phyloP scores from a whole-genome alignment of 345 rosid species.

The Raphanus raphanistrum region DNA sequence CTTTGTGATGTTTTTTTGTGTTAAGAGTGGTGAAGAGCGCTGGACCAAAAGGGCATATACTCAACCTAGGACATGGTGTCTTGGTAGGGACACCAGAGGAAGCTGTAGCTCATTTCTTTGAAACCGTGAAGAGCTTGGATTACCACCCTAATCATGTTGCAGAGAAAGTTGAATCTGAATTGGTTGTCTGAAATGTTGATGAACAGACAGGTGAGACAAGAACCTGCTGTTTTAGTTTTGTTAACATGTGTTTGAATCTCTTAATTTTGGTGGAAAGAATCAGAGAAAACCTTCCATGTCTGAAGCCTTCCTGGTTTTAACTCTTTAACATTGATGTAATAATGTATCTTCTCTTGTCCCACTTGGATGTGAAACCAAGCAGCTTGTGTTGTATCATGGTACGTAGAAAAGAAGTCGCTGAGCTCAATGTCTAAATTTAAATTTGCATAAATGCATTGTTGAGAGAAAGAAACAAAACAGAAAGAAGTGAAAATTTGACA shows the following conservation, averaged over 20 bases:
- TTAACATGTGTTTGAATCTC: not conserved
- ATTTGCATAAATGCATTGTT: too few relatives aligned
- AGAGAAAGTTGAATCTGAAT: constrained; percentile 47
- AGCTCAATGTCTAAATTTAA: too few relatives aligned
- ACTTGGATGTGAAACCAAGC: too few relatives aligned
- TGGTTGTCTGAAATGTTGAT: constrained; percentile 50
- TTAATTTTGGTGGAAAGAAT: constrained; percentile 13
- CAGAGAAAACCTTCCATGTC: not conserved
- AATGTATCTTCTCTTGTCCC: too few relatives aligned
- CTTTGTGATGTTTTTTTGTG: not conserved
- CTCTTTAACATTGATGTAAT: not conserved
- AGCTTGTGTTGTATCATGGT: too few relatives aligned
- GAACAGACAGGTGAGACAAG: constrained; percentile 11
- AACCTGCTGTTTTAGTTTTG: not conserved
- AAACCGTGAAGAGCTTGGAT: constrained; percentile 65
- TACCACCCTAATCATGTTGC: constrained; percentile 42
- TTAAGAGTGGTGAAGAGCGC: constrained; percentile 82
- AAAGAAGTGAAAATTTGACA: too few relatives aligned
- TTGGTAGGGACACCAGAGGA: constrained; percentile 92
- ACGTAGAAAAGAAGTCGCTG: too few relatives aligned
- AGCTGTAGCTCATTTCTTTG: constrained; percentile 91
- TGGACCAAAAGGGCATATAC: constrained; percentile 81
- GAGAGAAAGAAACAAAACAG: too few relatives aligned
- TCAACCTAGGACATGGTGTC: constrained; percentile 86
- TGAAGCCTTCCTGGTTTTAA: constrained; percentile 4